Evolutionary conservation across 1,284 basidiomycete species (phyloP).

Genomic region (Trametes versicolor): DNA sequence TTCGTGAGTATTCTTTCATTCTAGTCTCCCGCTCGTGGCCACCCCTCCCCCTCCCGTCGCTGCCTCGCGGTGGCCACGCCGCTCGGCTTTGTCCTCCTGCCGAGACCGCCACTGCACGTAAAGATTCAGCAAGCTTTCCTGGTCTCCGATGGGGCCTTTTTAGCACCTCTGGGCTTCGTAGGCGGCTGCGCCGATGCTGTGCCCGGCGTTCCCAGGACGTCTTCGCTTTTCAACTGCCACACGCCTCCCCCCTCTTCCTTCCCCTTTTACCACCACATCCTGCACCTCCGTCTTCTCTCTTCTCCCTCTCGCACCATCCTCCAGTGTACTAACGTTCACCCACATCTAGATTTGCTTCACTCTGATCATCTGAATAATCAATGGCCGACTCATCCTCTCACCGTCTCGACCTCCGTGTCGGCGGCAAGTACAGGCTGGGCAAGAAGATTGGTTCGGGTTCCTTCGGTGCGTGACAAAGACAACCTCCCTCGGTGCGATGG

Average conservation of each 20-base stretch:
- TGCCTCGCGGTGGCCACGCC: constrained; percentile 36
- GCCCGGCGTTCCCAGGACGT: constrained; percentile 36
- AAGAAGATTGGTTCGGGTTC: constrained; percentile 99
- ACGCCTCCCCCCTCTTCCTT: constrained; percentile 23
- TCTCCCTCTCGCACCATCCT: constrained; percentile 13
- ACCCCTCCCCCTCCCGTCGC: constrained; percentile 12
- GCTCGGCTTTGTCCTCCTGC: constrained; percentile 23
- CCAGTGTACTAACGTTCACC: constrained; percentile 19
- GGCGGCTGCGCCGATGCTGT: constrained; percentile 35
- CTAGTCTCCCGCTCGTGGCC: constrained; percentile 7
- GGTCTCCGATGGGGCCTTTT: constrained; percentile 9
- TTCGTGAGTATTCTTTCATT: constrained; percentile 34
- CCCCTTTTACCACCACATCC: constrained; percentile 20
- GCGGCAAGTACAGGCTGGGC: constrained; percentile 98
- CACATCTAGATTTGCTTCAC: constrained; percentile 18
- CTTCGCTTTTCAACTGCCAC: constrained; percentile 33
- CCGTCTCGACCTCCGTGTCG: constrained; percentile 93
- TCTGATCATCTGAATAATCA: constrained; percentile 22
- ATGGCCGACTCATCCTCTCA: constrained; percentile 79
- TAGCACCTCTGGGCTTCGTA: constrained; percentile 11
- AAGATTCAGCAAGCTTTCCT: constrained; percentile 23
- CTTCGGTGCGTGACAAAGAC: constrained; percentile 77
- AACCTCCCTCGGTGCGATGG: not conserved
- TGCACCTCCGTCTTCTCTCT: constrained; percentile 18
- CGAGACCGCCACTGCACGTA: constrained; percentile 31